A percentile compares a stretch with the other conserved stretches of the same genome.
phyloP scores from a whole-genome alignment of 257 asterid genomes.

The Cinchona pubescens region DNA sequence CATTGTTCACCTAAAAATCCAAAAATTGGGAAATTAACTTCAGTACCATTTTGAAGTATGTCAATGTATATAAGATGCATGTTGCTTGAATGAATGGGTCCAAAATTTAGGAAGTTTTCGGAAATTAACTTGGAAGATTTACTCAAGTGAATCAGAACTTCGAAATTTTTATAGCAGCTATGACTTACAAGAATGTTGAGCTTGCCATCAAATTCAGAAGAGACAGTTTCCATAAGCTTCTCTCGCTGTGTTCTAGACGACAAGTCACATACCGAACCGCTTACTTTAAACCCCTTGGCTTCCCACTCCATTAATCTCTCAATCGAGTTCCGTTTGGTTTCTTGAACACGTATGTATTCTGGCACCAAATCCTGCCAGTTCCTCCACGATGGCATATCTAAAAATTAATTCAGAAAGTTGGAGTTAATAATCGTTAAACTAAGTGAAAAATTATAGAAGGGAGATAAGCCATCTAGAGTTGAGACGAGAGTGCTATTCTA shows the following conservation, averaged over 20 bases:
- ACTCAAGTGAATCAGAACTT: no score
- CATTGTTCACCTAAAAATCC: conserved; percentile 31
- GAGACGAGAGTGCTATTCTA: background rate
- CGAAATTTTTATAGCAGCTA: background rate
- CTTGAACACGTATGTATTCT: conserved; percentile 31
- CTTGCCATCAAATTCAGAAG: conserved; percentile 25
- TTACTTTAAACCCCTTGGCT: conserved; percentile 28
- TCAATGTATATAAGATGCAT: background rate
- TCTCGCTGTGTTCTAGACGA: conserved; percentile 22
- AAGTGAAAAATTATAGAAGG: no score
- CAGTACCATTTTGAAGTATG: background rate
- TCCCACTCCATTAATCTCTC: conserved; percentile 26
- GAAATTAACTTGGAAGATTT: no score
- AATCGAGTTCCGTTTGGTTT: conserved; percentile 23
- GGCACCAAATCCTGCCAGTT: conserved; percentile 36
- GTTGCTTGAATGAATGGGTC: no score
- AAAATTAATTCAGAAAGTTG: background rate
- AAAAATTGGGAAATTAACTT: background rate
- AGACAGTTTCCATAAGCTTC: conserved; percentile 27
- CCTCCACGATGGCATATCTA: conserved; percentile 42
- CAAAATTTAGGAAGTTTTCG: no score
- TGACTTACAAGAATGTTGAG: conserved; percentile 37
- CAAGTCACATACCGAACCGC: conserved; percentile 32
- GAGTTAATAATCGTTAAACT: background rate
- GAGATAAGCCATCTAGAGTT: no score